Conservation (phyloP, 176 grass and related monocot species). For the Dendrocalamus sinicus region DNA sequence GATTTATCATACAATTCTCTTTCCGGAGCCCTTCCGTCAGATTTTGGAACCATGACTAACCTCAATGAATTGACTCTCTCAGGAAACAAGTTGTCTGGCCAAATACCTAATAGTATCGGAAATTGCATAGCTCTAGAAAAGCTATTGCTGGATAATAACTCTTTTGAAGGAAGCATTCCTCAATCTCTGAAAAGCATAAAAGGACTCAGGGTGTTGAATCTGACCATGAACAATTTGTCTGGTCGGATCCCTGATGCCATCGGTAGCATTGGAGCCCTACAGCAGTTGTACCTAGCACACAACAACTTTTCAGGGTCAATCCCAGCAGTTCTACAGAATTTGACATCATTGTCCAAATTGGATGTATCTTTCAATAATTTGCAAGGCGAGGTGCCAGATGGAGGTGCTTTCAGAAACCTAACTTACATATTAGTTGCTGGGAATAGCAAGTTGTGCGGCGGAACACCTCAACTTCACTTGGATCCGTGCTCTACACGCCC, state of each 20-base stretch:
- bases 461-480: constrained; percentile 38
- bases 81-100: constrained; percentile 30
- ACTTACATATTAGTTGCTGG: constrained; percentile 19
- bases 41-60: background rate
- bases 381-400: constrained; percentile 38
- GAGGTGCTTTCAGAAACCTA: constrained; percentile 42
- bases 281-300: constrained; percentile 29
- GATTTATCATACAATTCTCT: constrained; percentile 23
- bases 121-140: constrained; percentile 35
- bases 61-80: constrained; percentile 32
- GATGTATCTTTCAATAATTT: constrained; percentile 51
- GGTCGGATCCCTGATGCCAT: constrained; percentile 22
- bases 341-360: background rate
- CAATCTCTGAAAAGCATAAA: constrained; percentile 8
- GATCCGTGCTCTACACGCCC: background rate
- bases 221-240: constrained; percentile 37
- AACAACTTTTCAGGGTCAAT: constrained; percentile 44
- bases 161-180: constrained; percentile 49
- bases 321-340: constrained; percentile 19
- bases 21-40: constrained; percentile 11
- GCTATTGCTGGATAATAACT: constrained; percentile 41
- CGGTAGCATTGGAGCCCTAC: background rate
- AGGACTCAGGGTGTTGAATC: constrained; percentile 29
- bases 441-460: constrained; percentile 42
- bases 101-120: constrained; percentile 42